Base-by-base conservation (phyloP, 257 asterid genomes). In the Primulina huaijiensis region DNA sequence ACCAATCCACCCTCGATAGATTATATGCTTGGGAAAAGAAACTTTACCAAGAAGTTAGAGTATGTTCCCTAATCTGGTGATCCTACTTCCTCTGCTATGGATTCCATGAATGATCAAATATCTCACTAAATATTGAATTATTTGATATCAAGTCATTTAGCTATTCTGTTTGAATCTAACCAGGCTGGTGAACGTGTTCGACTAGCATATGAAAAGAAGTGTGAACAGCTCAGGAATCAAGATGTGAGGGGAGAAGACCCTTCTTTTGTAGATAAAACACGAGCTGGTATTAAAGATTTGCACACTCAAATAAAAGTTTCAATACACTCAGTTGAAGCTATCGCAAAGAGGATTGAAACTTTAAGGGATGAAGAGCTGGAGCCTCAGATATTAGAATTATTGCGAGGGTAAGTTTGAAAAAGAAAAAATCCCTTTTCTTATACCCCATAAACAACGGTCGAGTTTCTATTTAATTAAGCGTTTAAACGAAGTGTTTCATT, bases 1-100 rank as follows among this genome's bases (percentile, higher is more conserved):
- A 93, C 77, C 99, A 90, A 60, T 90, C 97, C 30, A 89, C 99
- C 29, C 76, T 93, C 74, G 99, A 93, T 73, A 79, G 96, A 79
- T 75, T 93, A 75, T 90, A 78, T 75, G 92, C 88, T 37, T 93
- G 99, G 99, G 99, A 93, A 80, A 93, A 89, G 86, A 93, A 93
- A 80, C 97, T 93, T 62, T 93, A 93, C 79, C 88, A 81, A 66
- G 89, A 93, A 93, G 97, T 93, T 72, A 78, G 92, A 91, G 99
- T 93, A 90, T 77, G 97, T 72, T 31, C 67, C 83, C 69, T n/a
- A 60, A 60, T 43, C 76, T 63, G 63, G 52, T 21, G 50, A 74
- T 27, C 30, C 58, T 60, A 63, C 52, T 0, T 40, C 52, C 52
- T 9, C 52, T 11, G 52, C 11, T 11, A 40, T 9, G 52, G 17